Base-by-base conservation (phyloP, 331 rosid genomes). In the Malus hybrid region DNA sequence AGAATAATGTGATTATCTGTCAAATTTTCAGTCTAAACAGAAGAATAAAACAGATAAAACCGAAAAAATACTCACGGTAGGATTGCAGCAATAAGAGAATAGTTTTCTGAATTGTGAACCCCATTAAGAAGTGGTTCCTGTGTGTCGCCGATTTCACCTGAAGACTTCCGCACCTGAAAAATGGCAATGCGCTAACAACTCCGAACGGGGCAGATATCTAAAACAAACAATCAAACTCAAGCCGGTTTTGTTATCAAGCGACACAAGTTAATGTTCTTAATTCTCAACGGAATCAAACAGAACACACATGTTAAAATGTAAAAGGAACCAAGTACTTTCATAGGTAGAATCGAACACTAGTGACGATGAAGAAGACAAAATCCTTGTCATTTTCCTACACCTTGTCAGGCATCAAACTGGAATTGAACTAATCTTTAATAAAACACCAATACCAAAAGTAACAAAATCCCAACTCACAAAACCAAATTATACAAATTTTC, bases 41-140 rank as follows among this genome's bases (percentile, higher is more conserved):
- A 20, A 22, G 3, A 18, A 2, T 10, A 34, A 75, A 74, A 26
- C 68, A 75, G 53, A 12, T 29, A 61, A 68, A 58, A 67, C 57
- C 42, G 32, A 39, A 83, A 74, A 15, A 77, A 67, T 77, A 81
- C 96, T 87, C 77, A 91, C 99, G 99, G 99, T 61, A 91, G 85
- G 78, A 94, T 84, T 36, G 96, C 91, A 26, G 91, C 86, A 77
- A 50, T 48, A 71, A 84, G 42, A 28, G 96, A 91, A 75, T 86
- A 94, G 66, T 79, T 75, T 73, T 90, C 88, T 57, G 93, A 53
- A 56, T 1, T 44, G 63, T 78, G 90, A 72, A 22, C 71, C 29
- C 79, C 82, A 63, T 55, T 68, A 68, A 91, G 82, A 72, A 94
- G 87, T 78, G 91, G 97, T 83, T 82, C 88, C 77, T 88, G 80